Evolutionary conservation across 495 filamentous ascomycete species (phyloP).

Genomic region (Lentithecium fluviatile): DNA sequence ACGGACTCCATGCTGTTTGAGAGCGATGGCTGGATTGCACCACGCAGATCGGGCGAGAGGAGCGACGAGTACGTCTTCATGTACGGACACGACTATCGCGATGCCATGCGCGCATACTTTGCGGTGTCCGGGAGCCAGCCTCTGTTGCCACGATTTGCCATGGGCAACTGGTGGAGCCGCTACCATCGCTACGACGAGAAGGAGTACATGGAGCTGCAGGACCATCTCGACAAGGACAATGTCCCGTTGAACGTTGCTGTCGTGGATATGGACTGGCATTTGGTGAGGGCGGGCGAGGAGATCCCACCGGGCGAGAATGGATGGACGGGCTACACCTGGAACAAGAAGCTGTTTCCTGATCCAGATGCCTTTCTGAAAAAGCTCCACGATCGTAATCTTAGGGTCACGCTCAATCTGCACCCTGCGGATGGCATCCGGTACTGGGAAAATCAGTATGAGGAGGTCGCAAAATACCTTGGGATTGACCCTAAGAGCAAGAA

Average conservation of each 20-base stretch:
- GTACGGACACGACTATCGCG: slow-evolving; percentile 55
- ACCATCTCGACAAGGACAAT: slow-evolving; percentile 46
- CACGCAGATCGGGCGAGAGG: slow-evolving; percentile 45
- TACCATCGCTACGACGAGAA: slow-evolving; percentile 54
- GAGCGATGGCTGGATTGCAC: slow-evolving; percentile 49
- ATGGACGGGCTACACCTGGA: slow-evolving; percentile 65
- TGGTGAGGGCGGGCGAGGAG: slow-evolving; percentile 38
- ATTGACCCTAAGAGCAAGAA: slow-evolving; percentile 48
- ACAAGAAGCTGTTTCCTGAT: slow-evolving; percentile 55
- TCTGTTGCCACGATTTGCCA: slow-evolving; percentile 53
- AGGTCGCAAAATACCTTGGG: slow-evolving; percentile 50
- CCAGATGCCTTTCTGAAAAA: slow-evolving; percentile 47
- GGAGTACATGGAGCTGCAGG: slow-evolving; percentile 56
- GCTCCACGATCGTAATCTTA: slow-evolving; percentile 49
- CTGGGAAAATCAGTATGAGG: slow-evolving; percentile 54
- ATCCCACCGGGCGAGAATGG: slow-evolving; percentile 42
- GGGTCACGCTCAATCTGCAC: slow-evolving; percentile 57
- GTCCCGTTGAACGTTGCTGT: slow-evolving; percentile 58
- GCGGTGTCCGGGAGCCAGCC: slow-evolving; percentile 56
- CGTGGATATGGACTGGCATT: slow-evolving; percentile 65
- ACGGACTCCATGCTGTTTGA: slow-evolving; percentile 59
- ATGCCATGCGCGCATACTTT: slow-evolving; percentile 56
- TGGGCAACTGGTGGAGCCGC: slow-evolving; percentile 66
- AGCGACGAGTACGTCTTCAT: slow-evolving; percentile 59
- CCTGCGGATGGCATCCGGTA: slow-evolving; percentile 54